Conservation (phyloP, 768 basidiomycete genomes). For the Trametes punicea region DNA sequence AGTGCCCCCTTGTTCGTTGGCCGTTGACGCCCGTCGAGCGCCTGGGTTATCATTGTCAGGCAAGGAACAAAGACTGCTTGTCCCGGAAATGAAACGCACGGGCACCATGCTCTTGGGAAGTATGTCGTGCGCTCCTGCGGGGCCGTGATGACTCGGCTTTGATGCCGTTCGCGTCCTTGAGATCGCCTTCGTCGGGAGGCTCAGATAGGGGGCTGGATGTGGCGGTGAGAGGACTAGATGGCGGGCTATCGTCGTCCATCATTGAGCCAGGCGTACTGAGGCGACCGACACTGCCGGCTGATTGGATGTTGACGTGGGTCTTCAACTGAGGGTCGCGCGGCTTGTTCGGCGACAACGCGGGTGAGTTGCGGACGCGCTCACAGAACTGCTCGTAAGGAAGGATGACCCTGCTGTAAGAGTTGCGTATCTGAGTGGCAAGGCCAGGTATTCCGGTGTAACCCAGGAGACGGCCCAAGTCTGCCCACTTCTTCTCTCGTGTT, state of each 20-base stretch:
- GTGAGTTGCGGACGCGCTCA: conserved; percentile 67
- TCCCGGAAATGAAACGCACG: conserved; percentile 19
- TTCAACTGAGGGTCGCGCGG: conserved; percentile 51
- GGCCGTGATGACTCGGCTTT: conserved; percentile 34
- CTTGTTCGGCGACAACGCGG: conserved; percentile 40
- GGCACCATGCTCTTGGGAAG: conserved; percentile 45
- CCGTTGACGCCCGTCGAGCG: conserved; percentile 13
- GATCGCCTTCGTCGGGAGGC: conserved; percentile 72
- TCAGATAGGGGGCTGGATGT: conserved; percentile 79
- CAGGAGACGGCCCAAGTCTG: conserved; percentile 74
- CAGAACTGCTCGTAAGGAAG: conserved; percentile 95
- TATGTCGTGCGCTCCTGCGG: conserved; percentile 51
- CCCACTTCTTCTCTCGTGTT: conserved; percentile 82
- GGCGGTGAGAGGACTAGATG: conserved; percentile 72
- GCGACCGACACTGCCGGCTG: conserved; percentile 38
- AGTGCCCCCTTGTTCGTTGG: not conserved
- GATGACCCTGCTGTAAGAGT: conserved; percentile 86
- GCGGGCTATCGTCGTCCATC: conserved; percentile 52
- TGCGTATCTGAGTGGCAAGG: conserved; percentile 83
- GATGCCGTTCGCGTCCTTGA: conserved; percentile 49
- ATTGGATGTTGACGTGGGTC: conserved; percentile 50
- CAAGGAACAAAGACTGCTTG: not conserved
- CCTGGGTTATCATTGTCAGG: conserved; percentile 1
- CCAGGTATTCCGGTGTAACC: conserved; percentile 83
- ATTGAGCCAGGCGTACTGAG: conserved; percentile 5